Base-by-base conservation (phyloP, 768 basidiomycete species). In the Leccinum subtestaceum region DNA sequence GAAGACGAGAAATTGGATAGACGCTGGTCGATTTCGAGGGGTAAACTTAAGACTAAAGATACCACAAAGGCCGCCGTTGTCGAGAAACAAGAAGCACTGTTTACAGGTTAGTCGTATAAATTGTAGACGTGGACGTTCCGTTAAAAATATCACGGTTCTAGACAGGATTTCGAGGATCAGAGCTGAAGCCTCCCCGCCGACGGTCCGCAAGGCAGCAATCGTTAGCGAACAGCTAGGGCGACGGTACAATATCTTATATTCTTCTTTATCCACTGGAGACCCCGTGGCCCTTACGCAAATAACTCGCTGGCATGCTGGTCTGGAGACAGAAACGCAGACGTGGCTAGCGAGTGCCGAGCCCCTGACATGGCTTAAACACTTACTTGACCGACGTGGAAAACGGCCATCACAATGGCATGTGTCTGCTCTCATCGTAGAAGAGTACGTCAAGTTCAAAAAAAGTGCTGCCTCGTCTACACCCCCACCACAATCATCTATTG, bases 311-410 rank as follows among this genome's bases (percentile, higher is more conserved):
- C 83, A 84, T 63, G 69, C 75, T n/a, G 70, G 72, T 31, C 83
- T 84, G 57, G 80, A 81, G 31, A 64, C 72, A 9, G 65, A 76
- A n/a, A 71, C 81, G 9, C 81, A 76, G 58, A 70, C 75, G n/a
- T 76, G 81, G 27, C 67, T 91, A 25, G 87, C 87, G 56, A 78
- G 80, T 54, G 79, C 81, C 0, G 90, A 92, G 66, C 87, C 89
- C 7, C 76, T 88, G 49, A 84, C 84, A 7, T 92, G 89, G 90
- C 73, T 91, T 29, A 87, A 84, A 65, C 87, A 90, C 58, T 67
- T 81, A 61, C 74, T 84, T 51, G 81, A 86, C 50, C 83, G 77
- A 60, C 78, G 69, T 55, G 71, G 71, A 43, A 69, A 65, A 48
- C 75, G 67, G 52, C 78, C 81, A 45, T 77, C 80, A 43, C 80